phyloP scores from a whole-genome alignment of 345 rosid genomes.

The Aquilaria yunnanensis region DNA sequence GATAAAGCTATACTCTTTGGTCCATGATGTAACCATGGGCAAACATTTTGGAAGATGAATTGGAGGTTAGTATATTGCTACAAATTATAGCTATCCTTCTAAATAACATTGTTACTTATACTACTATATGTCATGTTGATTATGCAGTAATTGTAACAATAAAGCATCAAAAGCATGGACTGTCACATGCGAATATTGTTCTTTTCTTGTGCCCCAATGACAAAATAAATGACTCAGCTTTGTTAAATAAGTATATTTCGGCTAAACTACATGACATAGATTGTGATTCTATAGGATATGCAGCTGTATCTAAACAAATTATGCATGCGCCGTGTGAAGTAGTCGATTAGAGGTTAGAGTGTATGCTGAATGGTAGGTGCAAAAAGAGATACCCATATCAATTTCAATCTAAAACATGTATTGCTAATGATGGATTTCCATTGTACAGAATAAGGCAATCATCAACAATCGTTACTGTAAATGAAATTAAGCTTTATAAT shows the following conservation, averaged over 20 bases:
- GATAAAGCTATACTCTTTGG: neutral
- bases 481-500: neutral
- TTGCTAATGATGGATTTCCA: neutral
- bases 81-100: too few relatives aligned
- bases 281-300: neutral
- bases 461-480: neutral
- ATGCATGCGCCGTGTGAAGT: neutral
- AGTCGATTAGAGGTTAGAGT: neutral
- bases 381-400: neutral
- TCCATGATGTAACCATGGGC: neutral
- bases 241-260: neutral
- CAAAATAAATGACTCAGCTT: neutral
- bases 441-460: neutral
- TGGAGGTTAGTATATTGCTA: neutral
- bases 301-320: neutral
- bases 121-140: neutral
- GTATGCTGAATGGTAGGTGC: neutral
- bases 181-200: neutral
- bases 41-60: neutral
- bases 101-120: too few relatives aligned
- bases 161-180: too few relatives aligned
- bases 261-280: neutral
- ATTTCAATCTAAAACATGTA: neutral
- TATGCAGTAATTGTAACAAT: too few relatives aligned
- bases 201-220: neutral